Conservation (phyloP, 2,329 filamentous ascomycete species). For the Alternaria atra region DNA sequence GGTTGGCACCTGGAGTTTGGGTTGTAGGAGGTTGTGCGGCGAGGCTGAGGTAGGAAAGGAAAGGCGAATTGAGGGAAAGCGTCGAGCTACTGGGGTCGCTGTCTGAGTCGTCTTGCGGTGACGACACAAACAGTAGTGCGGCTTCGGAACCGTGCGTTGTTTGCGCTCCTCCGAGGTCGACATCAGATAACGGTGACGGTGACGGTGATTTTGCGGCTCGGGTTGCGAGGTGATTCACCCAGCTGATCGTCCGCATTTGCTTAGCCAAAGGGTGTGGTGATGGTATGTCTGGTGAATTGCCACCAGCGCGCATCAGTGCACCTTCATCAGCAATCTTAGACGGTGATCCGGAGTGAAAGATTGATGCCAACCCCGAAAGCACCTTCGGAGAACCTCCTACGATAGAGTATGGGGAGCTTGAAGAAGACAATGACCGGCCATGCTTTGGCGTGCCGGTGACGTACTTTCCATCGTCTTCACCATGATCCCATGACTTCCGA, state of each 20-base stretch:
- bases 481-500: neutral
- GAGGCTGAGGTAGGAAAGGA: neutral
- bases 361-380: neutral
- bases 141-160: neutral
- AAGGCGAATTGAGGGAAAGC: neutral
- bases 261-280: neutral
- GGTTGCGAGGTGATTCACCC: neutral
- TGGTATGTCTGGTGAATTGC: neutral
- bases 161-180: neutral
- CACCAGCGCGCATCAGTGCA: neutral
- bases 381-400: neutral
- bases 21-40: neutral
- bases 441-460: neutral
- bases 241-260: slow-evolving; percentile 3
- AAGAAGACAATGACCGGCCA: neutral
- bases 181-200: neutral
- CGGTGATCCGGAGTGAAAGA: neutral
- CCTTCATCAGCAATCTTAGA: neutral
- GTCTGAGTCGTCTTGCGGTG: neutral
- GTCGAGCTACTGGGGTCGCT: neutral
- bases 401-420: neutral
- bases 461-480: neutral
- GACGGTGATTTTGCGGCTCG: neutral
- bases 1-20: neutral
- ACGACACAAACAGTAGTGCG: neutral